Evolutionary conservation across 495 filamentous ascomycete genomes (phyloP).

Genomic region (Penicillium waksmanii): DNA sequence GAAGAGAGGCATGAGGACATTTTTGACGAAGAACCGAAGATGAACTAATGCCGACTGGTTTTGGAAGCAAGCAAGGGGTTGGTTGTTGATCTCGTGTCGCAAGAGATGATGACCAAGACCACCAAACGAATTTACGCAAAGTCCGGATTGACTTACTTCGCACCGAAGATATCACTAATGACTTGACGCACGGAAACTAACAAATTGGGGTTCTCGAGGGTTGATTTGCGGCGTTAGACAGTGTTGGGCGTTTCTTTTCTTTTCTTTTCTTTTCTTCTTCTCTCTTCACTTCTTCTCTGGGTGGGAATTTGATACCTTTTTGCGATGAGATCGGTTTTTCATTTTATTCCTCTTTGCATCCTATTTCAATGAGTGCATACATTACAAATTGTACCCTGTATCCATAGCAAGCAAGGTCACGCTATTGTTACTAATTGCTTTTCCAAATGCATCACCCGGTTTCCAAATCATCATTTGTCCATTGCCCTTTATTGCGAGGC

Average conservation of each 20-base stretch:
- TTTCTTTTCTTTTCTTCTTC: conserved; percentile 3
- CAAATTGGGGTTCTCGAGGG: conserved; percentile 16
- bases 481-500: not conserved
- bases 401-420: conserved; percentile 7
- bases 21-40: conserved; percentile 19
- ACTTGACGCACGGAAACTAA: conserved; percentile 29
- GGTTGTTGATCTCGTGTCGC: not conserved
- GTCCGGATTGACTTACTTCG: conserved; percentile 3
- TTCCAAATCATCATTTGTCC: not conserved
- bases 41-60: conserved; percentile 7
- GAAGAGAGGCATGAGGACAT: conserved; percentile 7
- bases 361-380: conserved; percentile 12
- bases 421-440: conserved; percentile 6
- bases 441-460: not conserved
- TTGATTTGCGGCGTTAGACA: conserved; percentile 22
- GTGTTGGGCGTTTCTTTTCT: not conserved
- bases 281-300: conserved; percentile 18
- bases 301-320: conserved; percentile 34
- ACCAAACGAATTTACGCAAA: conserved; percentile 27
- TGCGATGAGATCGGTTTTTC: conserved; percentile 22
- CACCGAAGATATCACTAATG: conserved; percentile 24
- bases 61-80: not conserved
- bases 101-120: conserved; percentile 11
- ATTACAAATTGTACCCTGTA: conserved; percentile 18
- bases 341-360: conserved; percentile 15